A percentile compares a stretch with the other conserved stretches of the same genome.
Evolutionary conservation across 805 yeast species (phyloP).

Genomic region (Kuraishia cidri): DNA sequence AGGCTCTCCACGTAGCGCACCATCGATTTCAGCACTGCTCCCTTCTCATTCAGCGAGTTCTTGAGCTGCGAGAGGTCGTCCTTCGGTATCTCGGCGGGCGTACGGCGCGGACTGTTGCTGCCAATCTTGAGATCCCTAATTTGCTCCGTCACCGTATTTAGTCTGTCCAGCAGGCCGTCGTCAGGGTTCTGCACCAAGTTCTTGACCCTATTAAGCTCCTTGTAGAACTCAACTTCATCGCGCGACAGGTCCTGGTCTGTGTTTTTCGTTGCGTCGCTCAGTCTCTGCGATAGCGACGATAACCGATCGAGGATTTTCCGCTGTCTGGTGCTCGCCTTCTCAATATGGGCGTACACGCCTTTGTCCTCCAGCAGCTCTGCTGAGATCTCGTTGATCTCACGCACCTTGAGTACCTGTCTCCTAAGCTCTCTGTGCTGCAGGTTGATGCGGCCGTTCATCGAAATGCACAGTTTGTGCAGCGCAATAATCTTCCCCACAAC

Average conservation of each 20-base stretch:
- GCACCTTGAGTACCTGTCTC: slow-evolving; percentile 13
- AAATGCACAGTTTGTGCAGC: not conserved
- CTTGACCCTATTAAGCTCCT: slow-evolving; percentile 13
- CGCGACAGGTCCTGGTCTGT: slow-evolving; percentile 2
- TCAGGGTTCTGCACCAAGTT: slow-evolving; percentile 9
- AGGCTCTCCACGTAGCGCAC: no score
- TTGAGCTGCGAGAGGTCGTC: no score
- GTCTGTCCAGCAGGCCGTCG: not conserved
- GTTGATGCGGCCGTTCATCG: not conserved
- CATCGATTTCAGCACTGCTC: no score
- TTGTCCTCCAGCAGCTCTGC: slow-evolving; percentile 7
- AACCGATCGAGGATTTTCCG: slow-evolving; percentile 17
- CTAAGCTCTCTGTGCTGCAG: slow-evolving; percentile 10
- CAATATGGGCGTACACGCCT: slow-evolving; percentile 8
- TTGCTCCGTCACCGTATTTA: no score
- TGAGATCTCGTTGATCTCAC: slow-evolving; percentile 3
- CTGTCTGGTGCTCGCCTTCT: slow-evolving; percentile 21
- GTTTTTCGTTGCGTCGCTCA: not conserved
- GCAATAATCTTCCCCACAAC: not conserved
- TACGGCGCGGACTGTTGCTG: no score
- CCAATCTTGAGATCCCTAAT: no score
- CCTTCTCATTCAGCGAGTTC: no score
- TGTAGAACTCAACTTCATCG: slow-evolving; percentile 14
- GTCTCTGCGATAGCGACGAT: not conserved
- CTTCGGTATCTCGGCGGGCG: no score